These are phyloP conservation scores for Aristolochia californica DNA, from an alignment of 164 flowering plant genomes.

Conservation along the genomic window DNA sequence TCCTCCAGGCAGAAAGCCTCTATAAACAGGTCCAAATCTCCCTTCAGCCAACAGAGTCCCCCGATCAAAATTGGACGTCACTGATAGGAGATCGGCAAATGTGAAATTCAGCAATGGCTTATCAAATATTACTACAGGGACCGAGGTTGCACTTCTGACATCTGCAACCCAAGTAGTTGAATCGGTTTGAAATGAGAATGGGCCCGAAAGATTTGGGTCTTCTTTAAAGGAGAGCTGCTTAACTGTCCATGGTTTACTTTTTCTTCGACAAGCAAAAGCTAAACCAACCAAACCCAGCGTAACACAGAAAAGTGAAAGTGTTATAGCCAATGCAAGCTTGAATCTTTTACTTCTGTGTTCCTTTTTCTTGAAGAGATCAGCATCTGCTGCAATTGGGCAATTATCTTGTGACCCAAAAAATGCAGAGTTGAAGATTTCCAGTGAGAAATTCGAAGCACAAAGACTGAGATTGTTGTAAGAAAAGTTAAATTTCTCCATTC, in stretches of 20 bases:
- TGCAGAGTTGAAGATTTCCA: constrained; percentile 3
- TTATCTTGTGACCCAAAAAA: constrained; percentile 11
- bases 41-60: constrained; percentile 81
- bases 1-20: constrained; percentile 78
- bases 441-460: constrained; percentile 12
- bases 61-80: constrained; percentile 75
- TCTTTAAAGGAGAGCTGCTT: constrained; percentile 60
- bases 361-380: constrained; percentile 21
- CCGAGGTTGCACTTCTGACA: constrained; percentile 70
- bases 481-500: constrained; percentile 20
- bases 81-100: constrained; percentile 76
- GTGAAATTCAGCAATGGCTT: constrained; percentile 79
- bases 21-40: constrained; percentile 76
- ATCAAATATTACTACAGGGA: constrained; percentile 71
- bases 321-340: constrained; percentile 46
- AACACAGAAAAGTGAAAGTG: constrained; percentile 40
- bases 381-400: constrained; percentile 22
- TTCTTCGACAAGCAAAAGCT: constrained; percentile 58
- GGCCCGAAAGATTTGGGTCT: constrained; percentile 65
- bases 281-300: constrained; percentile 47
- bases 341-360: constrained; percentile 27
- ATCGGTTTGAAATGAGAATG: constrained; percentile 86
- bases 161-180: constrained; percentile 89
- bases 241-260: constrained; percentile 41
- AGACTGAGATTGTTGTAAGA: constrained; percentile 17